phyloP scores from a whole-genome alignment of 2,329 filamentous ascomycete species.

The Neofusicoccum sp. region DNA sequence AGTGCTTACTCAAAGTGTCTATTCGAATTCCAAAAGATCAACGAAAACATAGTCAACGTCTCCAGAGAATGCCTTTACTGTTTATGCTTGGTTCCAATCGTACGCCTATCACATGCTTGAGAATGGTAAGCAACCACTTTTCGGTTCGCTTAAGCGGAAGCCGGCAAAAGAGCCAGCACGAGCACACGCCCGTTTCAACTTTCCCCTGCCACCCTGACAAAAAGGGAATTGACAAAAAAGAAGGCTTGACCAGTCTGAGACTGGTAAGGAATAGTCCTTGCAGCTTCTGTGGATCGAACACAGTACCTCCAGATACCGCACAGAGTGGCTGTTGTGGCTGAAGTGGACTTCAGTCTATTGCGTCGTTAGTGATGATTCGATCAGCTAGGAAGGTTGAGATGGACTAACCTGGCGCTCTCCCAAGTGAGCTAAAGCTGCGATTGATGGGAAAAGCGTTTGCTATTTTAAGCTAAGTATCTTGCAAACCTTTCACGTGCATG shows the following conservation, averaged over 20 bases:
- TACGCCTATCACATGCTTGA: background rate
- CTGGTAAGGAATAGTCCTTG: slow-evolving; percentile 22
- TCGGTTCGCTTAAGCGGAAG: no score
- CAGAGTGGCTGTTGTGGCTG: slow-evolving; percentile 26
- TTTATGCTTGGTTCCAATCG: background rate
- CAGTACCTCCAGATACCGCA: slow-evolving; percentile 42
- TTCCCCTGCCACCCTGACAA: no score
- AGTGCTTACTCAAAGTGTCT: no score
- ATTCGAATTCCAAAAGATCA: no score
- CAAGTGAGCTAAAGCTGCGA: slow-evolving; percentile 12
- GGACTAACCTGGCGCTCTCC: slow-evolving; percentile 4
- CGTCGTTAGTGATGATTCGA: background rate
- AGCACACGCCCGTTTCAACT: no score
- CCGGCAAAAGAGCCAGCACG: no score
- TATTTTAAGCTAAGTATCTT: background rate
- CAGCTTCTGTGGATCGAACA: slow-evolving; percentile 42
- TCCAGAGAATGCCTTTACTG: background rate
- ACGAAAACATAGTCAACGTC: no score
- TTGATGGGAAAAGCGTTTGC: background rate
- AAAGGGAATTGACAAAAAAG: background rate
- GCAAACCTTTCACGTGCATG: no score
- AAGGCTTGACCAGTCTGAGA: background rate
- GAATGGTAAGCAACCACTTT: background rate
- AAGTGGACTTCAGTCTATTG: slow-evolving; percentile 40
- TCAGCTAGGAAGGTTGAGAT: background rate